Percentiles rank a stretch among this genome's conserved stretches.
Conservation (phyloP, 345 rosid genomes). For the Brassica incana region DNA sequence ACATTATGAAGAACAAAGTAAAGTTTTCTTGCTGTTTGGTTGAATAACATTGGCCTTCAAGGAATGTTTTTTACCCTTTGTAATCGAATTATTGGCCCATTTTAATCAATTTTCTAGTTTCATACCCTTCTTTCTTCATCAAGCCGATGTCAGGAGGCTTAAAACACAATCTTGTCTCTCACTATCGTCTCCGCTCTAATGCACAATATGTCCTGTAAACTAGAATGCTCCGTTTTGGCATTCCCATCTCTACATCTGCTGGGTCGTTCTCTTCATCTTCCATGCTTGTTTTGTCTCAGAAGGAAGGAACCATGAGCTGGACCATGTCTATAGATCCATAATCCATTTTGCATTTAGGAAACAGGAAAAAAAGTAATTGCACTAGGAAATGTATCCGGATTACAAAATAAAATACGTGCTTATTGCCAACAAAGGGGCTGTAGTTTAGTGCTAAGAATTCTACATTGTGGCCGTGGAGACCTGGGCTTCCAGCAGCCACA, state of each 20-base stretch:
- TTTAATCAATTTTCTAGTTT: conserved; percentile 1
- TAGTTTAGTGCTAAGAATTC: conserved; percentile 84
- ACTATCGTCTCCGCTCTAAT: conserved; percentile 49
- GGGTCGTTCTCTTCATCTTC: conserved; percentile 54
- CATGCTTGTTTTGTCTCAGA: conserved; percentile 59
- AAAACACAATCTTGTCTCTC: conserved; percentile 46
- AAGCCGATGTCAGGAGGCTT: conserved; percentile 35
- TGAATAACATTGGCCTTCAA: not conserved
- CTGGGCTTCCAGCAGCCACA: conserved; percentile 94
- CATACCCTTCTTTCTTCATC: conserved; percentile 10
- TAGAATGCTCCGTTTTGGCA: conserved; percentile 27
- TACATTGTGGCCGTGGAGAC: conserved; percentile 90
- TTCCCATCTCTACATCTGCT: conserved; percentile 46
- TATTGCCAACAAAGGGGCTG: conserved; percentile 40
- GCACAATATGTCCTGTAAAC: conserved; percentile 54
- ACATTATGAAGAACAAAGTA: conserved; percentile 28
- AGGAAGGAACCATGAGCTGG: conserved; percentile 43
- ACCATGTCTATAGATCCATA: not conserved
- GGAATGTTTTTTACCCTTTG: conserved; percentile 1
- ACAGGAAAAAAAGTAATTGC: not conserved
- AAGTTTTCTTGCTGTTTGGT: conserved; percentile 27
- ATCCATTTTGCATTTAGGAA: not conserved
- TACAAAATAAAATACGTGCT: accelerated
- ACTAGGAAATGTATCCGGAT: not conserved
- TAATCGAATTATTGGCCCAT: not conserved